Evolutionary conservation across 805 yeast genomes (phyloP).

Genomic region (Zygosaccharomyces lentus): DNA sequence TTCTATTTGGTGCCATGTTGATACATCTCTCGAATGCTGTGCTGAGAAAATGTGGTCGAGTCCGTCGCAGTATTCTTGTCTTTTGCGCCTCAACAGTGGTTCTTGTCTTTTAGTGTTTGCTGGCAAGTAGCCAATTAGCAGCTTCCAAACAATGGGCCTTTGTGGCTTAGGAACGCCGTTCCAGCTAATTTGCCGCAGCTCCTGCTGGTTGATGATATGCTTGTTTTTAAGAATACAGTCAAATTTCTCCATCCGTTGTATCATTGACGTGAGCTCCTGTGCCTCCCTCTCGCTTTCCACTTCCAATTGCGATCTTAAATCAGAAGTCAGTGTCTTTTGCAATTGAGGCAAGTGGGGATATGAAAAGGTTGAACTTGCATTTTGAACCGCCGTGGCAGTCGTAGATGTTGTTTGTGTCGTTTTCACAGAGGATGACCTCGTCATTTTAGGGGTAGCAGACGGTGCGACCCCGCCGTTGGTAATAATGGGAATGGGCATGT

Average conservation of each 20-base stretch:
- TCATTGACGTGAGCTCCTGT: slow-evolving; percentile 52
- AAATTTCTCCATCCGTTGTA: slow-evolving; percentile 62
- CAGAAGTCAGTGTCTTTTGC: slow-evolving; percentile 20
- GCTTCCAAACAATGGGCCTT: slow-evolving; percentile 84
- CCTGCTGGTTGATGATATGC: slow-evolving; percentile 60
- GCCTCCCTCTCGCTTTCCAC: slow-evolving; percentile 30
- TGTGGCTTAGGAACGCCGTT: slow-evolving; percentile 83
- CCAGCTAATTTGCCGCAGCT: slow-evolving; percentile 81
- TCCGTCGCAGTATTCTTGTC: slow-evolving; percentile 81
- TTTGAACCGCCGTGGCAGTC: slow-evolving; percentile 8
- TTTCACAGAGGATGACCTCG: slow-evolving; percentile 27
- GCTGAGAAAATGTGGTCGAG: slow-evolving; percentile 55
- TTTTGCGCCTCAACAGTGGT: slow-evolving; percentile 65
- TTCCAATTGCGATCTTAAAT: slow-evolving; percentile 24
- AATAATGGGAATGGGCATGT: slow-evolving; percentile 33
- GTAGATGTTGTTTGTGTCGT: slow-evolving; percentile 12
- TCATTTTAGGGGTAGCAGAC: slow-evolving; percentile 21
- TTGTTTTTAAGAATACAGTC: slow-evolving; percentile 51
- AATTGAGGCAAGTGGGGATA: slow-evolving; percentile 33
- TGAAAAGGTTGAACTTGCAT: slow-evolving; percentile 13
- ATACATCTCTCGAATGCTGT: slow-evolving; percentile 57
- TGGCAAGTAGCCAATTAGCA: slow-evolving; percentile 85
- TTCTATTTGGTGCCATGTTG: slow-evolving; percentile 91
- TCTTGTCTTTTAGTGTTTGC: slow-evolving; percentile 74
- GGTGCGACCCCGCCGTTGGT: slow-evolving; percentile 30